These are phyloP conservation scores for Knufia fluminis DNA, from an alignment of 2,329 filamentous ascomycete genomes.

Conservation along the genomic window DNA sequence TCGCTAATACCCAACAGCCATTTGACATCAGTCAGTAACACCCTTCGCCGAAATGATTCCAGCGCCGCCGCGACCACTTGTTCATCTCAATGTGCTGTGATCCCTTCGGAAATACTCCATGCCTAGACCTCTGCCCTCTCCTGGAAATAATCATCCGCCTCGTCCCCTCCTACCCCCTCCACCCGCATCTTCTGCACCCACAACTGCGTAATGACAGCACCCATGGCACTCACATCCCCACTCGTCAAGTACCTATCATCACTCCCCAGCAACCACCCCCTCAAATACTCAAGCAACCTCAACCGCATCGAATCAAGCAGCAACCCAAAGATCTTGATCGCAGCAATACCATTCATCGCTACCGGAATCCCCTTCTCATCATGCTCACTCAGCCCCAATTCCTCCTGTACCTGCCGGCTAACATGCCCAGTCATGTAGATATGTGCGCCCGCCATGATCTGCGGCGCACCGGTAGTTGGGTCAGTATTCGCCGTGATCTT, in stretches of 20 bases:
- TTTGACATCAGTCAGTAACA: too few species aligned
- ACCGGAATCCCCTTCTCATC: neutral
- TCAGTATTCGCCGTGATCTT: neutral
- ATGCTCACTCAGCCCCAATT: neutral
- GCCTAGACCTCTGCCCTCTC: too few species aligned
- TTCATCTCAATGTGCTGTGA: too few species aligned
- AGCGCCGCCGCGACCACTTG: too few species aligned
- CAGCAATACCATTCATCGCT: neutral
- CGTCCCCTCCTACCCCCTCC: neutral
- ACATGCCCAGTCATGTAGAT: neutral
- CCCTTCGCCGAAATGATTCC: too few species aligned
- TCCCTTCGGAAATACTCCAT: too few species aligned
- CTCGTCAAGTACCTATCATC: neutral
- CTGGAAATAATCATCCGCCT: neutral
- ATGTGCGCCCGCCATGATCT: neutral
- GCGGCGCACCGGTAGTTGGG: neutral
- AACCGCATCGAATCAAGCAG: slow-evolving; percentile 4
- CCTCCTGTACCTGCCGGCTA: neutral
- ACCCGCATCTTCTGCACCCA: slow-evolving; percentile 1
- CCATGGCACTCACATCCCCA: slow-evolving; percentile 3
- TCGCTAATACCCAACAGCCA: too few species aligned
- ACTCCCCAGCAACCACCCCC: neutral
- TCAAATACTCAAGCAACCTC: neutral
- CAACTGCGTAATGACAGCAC: slow-evolving; percentile 1
- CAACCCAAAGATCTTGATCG: slow-evolving; percentile 6